Evolutionary conservation across 2,329 filamentous ascomycete genomes (phyloP), one percentile per base, ranked within the genome.

Genomic region (Penicillium italicum): DNA sequence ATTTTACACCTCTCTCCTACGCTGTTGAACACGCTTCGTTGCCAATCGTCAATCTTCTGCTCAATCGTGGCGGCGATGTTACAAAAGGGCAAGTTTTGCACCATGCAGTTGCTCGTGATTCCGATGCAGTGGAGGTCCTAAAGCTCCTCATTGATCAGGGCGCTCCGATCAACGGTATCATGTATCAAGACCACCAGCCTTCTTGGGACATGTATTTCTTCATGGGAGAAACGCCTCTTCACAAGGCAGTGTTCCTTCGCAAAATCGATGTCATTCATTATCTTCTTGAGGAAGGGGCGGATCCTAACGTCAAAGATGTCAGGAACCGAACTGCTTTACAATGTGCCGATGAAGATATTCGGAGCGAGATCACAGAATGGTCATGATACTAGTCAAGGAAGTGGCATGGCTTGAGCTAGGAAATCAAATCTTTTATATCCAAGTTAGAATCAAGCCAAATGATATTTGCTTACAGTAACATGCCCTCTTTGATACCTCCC

Each of bases 11-110:
- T 44, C 49, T 69, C 6, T 68, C 67, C 0, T 30, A 46, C 47
- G 65, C 64, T 36, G 62, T 67, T 2, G 45, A 68, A 37, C 30
- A 34, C 9, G 65, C 58, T 9, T 37, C 64, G 1, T 26, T 68
- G 24, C 53, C 54, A 4, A 49, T 57, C 6, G 59, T 70, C 28
- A n/a, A 58, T 8, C 59, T 66, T 1, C 50, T 69, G 16, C 50
- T 67, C 10, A 50, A 50, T 22, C 54, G 44, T 51, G 58, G 62
- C 20, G 60, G 60, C 43, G 50, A 66, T 46, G 26, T 50, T 53
- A 53, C 31, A 49, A 65, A 63, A 56, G 64, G 63, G 22, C 57
- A 67, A 41, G 62, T 66, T 9, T 61, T 67, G 11, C 58, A 66
- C 50, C 53, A 65, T 37, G 63, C 60, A 44, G 43, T 64, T 16